Evolutionary conservation across 768 basidiomycete species (phyloP), one percentile per base, ranked within the genome.

Genomic region (Calocybe gangraenosa): DNA sequence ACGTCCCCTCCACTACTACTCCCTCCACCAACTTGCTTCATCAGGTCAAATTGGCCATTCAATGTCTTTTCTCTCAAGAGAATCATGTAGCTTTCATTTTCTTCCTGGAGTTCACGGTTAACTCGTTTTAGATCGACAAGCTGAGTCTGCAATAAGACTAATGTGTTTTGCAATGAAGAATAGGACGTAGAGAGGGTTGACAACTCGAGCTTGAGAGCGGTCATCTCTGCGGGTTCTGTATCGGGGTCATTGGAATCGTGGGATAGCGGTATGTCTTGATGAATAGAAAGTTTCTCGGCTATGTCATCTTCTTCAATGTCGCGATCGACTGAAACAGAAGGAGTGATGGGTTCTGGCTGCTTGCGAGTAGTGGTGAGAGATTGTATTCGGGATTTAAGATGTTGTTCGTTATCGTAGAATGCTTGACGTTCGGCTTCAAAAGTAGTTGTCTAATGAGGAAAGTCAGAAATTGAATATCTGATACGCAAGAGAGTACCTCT

Each of bases 61-160:
- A 98, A 65, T 0, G 96, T 97, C 69, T 80, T 84, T 67, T 98
- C 94, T 50, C 90, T 75, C 19, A 98, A 68, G 31, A 99, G 75
- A 50, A 94, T 90, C 78, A 95, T 92, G 69, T 92, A 99, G 40
- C 89, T 89, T 65, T 96, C 93, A 63, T 97, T 99, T 56, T 98
- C 94, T 64, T 98, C 93, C 65, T 93, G 91, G 32, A 92, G 64
- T 51, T 86, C 81, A 52, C 84, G 78, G 61, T 96, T 96, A 49
- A 93, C 85, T 44, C 87, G 72, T 65, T 92, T 90, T 42, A 97
- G 66, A 58, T 97, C 94, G 25, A 84, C 71, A 9, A 96, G 73
- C 58, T 97, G 92, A 2, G 80, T 77, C 62, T 90, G 87, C 33
- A 94, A 70, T 28, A 92, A 79, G n/a, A 86, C 74, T 8, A 94